Conservation (phyloP, 345 rosid genomes). For the Eucalyptus cloeziana region DNA sequence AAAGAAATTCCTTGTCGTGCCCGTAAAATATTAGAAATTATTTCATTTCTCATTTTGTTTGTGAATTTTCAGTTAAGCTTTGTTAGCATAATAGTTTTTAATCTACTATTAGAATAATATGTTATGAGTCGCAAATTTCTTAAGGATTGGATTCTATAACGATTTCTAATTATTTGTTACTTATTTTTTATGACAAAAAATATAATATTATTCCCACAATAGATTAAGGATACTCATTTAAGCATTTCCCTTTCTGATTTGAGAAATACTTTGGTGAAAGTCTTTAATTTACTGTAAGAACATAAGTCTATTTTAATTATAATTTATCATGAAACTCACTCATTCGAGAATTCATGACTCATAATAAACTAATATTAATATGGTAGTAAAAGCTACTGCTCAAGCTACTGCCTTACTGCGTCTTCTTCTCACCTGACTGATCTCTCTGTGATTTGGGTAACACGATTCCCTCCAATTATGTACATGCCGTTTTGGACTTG, state of each 20-base stretch:
- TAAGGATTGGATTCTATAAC: too few relatives aligned
- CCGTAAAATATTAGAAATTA: not conserved
- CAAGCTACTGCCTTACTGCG: not conserved
- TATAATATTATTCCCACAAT: too few relatives aligned
- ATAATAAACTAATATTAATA: too few relatives aligned
- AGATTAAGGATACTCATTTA: not conserved
- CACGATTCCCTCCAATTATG: too few relatives aligned
- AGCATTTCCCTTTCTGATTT: not conserved
- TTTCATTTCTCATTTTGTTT: not conserved
- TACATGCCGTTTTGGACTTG: too few relatives aligned
- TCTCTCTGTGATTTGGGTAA: too few relatives aligned
- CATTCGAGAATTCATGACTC: rapidly evolving
- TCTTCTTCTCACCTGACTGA: too few relatives aligned
- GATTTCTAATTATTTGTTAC: rapidly evolving
- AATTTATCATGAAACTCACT: rapidly evolving
- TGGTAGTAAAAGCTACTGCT: not conserved
- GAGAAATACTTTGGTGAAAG: rapidly evolving
- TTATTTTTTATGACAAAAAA: too few relatives aligned
- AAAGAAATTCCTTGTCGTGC: not conserved
- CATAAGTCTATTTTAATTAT: not conserved
- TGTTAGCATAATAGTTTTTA: too few relatives aligned
- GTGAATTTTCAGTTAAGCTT: not conserved
- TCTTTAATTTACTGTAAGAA: too few relatives aligned
- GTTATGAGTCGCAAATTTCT: not conserved
- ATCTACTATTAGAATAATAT: too few relatives aligned